Evolutionary conservation across 257 asterid species (phyloP).

Genomic region (Solanum virginianum): DNA sequence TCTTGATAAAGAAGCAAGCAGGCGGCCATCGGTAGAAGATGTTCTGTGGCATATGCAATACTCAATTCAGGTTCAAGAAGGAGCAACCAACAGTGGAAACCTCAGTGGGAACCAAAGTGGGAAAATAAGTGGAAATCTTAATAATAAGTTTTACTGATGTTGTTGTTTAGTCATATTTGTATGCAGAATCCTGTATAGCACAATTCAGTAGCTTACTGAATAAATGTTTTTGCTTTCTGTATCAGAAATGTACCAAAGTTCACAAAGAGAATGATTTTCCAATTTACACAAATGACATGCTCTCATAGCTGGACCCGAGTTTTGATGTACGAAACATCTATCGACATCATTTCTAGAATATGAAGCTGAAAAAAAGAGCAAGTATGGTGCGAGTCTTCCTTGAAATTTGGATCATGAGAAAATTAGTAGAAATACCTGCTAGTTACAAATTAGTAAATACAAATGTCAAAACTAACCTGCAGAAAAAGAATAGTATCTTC

Average conservation of each 20-base stretch:
- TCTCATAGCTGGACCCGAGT: too few species aligned
- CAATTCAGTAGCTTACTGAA: slow-evolving; percentile 1
- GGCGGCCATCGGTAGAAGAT: slow-evolving; percentile 81
- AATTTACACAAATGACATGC: too few species aligned
- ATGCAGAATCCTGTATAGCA: neutral
- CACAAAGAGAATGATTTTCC: too few species aligned
- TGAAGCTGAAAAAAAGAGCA: too few species aligned
- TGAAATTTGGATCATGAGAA: too few species aligned
- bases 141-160: slow-evolving; percentile 24
- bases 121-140: slow-evolving; percentile 35
- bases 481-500: too few species aligned
- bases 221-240: neutral
- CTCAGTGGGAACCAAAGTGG: slow-evolving; percentile 40
- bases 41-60: slow-evolving; percentile 99
- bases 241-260: neutral
- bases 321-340: too few species aligned
- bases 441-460: too few species aligned
- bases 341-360: too few species aligned
- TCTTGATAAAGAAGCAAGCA: slow-evolving; percentile 45
- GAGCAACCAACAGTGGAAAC: slow-evolving; percentile 82
- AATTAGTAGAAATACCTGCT: too few species aligned
- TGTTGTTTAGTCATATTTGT: neutral
- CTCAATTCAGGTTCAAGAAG: slow-evolving; percentile 96
- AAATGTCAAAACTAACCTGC: too few species aligned
- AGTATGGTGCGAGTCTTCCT: too few species aligned